These are phyloP conservation scores for Centrapalus pauciflorus DNA, from an alignment of 129 eudicot species.

Conservation along the genomic window DNA sequence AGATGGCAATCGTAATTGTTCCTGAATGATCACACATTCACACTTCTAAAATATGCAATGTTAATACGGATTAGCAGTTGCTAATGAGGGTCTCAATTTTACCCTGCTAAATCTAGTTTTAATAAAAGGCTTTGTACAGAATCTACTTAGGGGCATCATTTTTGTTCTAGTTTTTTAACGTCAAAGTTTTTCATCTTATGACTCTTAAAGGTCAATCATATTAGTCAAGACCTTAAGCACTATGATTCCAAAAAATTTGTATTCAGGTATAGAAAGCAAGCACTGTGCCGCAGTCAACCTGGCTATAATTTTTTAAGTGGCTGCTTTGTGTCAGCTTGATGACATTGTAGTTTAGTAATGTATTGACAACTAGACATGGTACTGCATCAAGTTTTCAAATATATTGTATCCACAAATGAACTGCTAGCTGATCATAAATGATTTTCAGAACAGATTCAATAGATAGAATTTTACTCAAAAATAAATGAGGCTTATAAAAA, in stretches of 20 bases:
- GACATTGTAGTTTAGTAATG: neutral
- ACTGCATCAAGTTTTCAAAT: neutral
- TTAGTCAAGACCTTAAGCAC: neutral
- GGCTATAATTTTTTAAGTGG: neutral
- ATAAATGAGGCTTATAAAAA: neutral
- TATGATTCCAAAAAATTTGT: neutral
- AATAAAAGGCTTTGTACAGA: neutral
- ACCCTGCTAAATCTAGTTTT: neutral
- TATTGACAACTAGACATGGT: neutral
- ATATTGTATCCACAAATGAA: neutral
- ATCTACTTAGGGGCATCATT: neutral
- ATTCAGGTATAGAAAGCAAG: neutral
- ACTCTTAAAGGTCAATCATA: neutral
- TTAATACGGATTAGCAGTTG: too few species aligned
- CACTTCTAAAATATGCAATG: neutral
- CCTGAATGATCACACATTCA: neutral
- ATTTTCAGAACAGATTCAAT: neutral
- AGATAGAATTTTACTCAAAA: neutral
- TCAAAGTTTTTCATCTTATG: neutral
- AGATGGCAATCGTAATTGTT: neutral
- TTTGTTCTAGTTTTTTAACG: neutral
- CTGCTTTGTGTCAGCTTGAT: neutral
- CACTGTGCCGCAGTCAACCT: neutral
- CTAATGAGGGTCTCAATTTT: neutral
- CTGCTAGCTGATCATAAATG: neutral